Evolutionary conservation across 1,139 yeast species (phyloP), one percentile per base, ranked within the genome.

Genomic region (Magnusiomyces suaveolens): DNA sequence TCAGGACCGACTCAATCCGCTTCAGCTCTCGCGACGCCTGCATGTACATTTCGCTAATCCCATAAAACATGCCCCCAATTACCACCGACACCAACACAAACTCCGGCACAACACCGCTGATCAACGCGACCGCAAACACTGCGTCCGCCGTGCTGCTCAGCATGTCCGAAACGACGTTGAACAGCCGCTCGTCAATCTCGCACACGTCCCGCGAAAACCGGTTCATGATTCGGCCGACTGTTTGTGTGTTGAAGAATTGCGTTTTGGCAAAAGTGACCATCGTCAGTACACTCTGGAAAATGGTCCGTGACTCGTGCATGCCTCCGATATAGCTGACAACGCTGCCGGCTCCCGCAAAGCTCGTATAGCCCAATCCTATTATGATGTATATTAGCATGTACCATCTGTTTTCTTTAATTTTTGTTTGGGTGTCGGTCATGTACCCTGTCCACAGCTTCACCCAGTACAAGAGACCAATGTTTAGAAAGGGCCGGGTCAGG

Each of bases 231-330:
- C 98, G 81, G 43, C 99, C 98, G 60, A 92, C 80, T 51, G 98
- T 98, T 0, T 97, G 92, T 0, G 97, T 89, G 71, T 94, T 98
- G 66, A 94, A 92, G 69, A 94, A 92, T 43, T 88, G 79, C 98
- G 94, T 94, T 59, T 97, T 98, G 0, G 97, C 95, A 58, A 92
- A 78, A 59, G 90, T 72, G 16, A 92, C 96, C 58, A 89, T 75
- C 39, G 71, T 69, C 2, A 95, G 82, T 97, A 92, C 90, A 33
- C 73, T 70, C 59, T 83, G 80, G 69, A 92, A 98, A 58, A 92
- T 76, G 56, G 75, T 79, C 58, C 75, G 82, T 6, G 97, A 90
- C 16, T 95, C 95, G 55, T 82, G 81, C 62, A 92, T 85, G 1
- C 95, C 81, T 69, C 96, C 88, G 52, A 88, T 66, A 60, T 97